phyloP scores from a whole-genome alignment of 768 basidiomycete genomes.

The Calocybe gangraenosa region DNA sequence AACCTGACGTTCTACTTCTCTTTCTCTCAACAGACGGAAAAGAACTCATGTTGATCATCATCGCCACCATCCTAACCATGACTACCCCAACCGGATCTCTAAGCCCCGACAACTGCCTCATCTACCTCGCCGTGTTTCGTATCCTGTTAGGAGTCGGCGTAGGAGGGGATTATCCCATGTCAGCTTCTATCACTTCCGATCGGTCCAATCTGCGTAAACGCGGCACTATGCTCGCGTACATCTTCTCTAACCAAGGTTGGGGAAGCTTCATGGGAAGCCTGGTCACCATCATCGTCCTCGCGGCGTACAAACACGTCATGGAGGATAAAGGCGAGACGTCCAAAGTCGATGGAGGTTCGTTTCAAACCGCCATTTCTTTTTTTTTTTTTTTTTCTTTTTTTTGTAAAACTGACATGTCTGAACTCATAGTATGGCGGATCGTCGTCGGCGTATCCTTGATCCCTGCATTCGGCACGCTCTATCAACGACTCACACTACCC shows the following conservation, averaged over 20 bases:
- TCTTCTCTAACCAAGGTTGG: slow-evolving; percentile 79
- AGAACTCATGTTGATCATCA: slow-evolving; percentile 76
- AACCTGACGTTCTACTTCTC: slow-evolving; percentile 1
- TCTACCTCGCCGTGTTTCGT: slow-evolving; percentile 65
- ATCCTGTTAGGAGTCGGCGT: slow-evolving; percentile 76
- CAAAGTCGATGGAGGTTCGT: slow-evolving; percentile 66
- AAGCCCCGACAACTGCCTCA: slow-evolving; percentile 45
- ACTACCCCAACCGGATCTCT: slow-evolving; percentile 62
- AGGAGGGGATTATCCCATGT: slow-evolving; percentile 81
- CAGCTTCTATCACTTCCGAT: slow-evolving; percentile 64
- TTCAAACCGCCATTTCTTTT: neutral
- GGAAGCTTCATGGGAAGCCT: slow-evolving; percentile 63
- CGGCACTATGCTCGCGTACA: slow-evolving; percentile 72
- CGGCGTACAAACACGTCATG: slow-evolving; percentile 61
- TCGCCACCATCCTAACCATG: slow-evolving; percentile 69
- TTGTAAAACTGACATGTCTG: no score
- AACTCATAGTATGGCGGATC: slow-evolving; percentile 61
- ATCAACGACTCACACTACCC: slow-evolving; percentile 70
- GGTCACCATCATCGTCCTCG: slow-evolving; percentile 59
- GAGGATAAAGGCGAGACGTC: slow-evolving; percentile 50
- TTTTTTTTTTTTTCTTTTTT: no score
- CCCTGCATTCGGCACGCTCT: slow-evolving; percentile 71
- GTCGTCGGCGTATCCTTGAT: slow-evolving; percentile 69
- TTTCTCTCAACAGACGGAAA: slow-evolving; percentile 49
- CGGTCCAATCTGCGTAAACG: slow-evolving; percentile 60